These are phyloP conservation scores for Candida tibetensis DNA, from an alignment of 805 yeast genomes.

Conservation along the genomic window DNA sequence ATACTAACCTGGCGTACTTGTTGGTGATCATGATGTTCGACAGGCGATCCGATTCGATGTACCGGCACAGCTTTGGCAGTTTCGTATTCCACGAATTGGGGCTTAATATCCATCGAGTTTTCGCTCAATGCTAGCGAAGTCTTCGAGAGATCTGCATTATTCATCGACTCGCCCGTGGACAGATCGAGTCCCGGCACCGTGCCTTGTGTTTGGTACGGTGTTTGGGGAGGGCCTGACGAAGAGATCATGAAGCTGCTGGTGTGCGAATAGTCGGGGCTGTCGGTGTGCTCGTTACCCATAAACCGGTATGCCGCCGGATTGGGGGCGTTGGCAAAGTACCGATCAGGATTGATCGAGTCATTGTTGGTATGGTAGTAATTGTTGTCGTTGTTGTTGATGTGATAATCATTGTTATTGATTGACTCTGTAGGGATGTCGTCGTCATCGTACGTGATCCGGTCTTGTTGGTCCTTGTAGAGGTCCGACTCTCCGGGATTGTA, in stretches of 20 bases:
- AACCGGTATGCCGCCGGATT: conserved; percentile 4
- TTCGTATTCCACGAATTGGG: conserved; percentile 5
- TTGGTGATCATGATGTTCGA: not conserved
- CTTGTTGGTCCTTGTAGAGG: not conserved
- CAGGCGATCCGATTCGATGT: not conserved
- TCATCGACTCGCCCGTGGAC: not conserved
- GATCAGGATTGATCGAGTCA: conserved; percentile 7
- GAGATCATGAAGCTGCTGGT: conserved; percentile 3
- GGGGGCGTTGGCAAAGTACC: conserved; percentile 3
- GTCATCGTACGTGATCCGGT: conserved; percentile 12
- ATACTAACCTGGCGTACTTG: not conserved
- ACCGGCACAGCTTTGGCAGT: conserved; percentile 2
- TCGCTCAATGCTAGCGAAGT: conserved; percentile 1
- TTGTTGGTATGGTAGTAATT: conserved; percentile 5
- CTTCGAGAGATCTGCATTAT: conserved; percentile 5
- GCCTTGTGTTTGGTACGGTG: not conserved
- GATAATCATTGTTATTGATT: conserved; percentile 2
- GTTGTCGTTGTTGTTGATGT: conserved; percentile 10
- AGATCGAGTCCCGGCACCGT: no score
- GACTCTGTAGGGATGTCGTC: conserved; percentile 8
- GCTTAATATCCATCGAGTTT: not conserved
- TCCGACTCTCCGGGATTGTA: conserved; percentile 9
- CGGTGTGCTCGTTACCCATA: not conserved
- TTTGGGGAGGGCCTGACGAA: not conserved
- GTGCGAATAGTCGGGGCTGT: not conserved